These are phyloP conservation scores for Aspergillus viridinutans DNA, from an alignment of 2,329 filamentous ascomycete genomes.

Conservation along the genomic window DNA sequence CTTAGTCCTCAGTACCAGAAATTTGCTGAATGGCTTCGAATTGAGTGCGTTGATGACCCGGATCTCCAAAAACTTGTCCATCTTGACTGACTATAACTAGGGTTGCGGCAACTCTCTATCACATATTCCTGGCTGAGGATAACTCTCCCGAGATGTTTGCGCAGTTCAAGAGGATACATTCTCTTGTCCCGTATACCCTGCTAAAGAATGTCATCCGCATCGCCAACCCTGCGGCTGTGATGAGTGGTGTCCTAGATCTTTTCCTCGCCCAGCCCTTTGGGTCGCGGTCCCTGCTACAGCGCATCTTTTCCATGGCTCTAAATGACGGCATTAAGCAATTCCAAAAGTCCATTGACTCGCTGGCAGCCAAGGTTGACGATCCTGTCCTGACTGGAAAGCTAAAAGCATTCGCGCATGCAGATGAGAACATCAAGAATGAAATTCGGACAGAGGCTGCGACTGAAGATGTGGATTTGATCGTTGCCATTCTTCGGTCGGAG, in stretches of 20 bases:
- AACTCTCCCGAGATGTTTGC: slow-evolving; percentile 96
- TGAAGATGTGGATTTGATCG: slow-evolving; percentile 79
- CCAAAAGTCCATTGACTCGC: slow-evolving; percentile 77
- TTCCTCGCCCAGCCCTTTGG: slow-evolving; percentile 96
- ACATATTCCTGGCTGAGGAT: slow-evolving; percentile 94
- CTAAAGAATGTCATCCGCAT: slow-evolving; percentile 97
- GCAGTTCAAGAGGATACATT: slow-evolving; percentile 90
- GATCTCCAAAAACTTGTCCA: background rate
- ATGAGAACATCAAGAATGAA: slow-evolving; percentile 68
- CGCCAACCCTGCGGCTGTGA: slow-evolving; percentile 92
- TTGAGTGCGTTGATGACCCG: slow-evolving; percentile 56
- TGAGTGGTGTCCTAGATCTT: slow-evolving; percentile 90
- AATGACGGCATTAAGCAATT: slow-evolving; percentile 84
- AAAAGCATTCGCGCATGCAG: slow-evolving; percentile 69
- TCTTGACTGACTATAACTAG: slow-evolving; percentile 25
- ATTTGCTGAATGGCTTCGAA: slow-evolving; percentile 96
- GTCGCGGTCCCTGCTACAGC: slow-evolving; percentile 81
- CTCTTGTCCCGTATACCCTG: slow-evolving; percentile 84
- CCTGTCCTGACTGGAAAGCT: slow-evolving; percentile 74
- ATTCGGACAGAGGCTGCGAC: slow-evolving; percentile 69
- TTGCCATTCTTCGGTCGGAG: slow-evolving; percentile 78
- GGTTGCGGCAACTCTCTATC: slow-evolving; percentile 92
- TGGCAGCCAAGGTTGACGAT: slow-evolving; percentile 76
- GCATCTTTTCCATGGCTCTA: slow-evolving; percentile 88
- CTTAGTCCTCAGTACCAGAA: slow-evolving; percentile 95